Conservation (phyloP, 2,329 filamentous ascomycete species). For the Venturia oleaginea region DNA sequence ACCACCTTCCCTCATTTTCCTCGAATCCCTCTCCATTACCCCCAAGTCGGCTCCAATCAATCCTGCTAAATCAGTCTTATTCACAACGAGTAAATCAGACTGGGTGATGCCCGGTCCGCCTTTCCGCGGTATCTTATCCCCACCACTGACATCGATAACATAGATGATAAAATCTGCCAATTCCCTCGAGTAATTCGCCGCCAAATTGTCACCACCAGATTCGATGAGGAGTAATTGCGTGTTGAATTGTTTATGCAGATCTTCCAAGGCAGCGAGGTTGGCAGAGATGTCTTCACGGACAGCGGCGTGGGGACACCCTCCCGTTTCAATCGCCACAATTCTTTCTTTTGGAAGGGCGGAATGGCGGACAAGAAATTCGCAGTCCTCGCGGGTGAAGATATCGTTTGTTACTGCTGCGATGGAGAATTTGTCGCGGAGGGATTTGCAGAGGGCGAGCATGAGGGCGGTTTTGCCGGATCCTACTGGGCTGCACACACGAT, state of each 20-base stretch:
- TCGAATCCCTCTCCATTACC: constrained; percentile 91
- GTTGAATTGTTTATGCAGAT: constrained; percentile 70
- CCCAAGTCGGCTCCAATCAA: constrained; percentile 79
- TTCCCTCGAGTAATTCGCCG: constrained; percentile 92
- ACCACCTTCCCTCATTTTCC: constrained; percentile 84
- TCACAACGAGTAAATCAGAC: constrained; percentile 85
- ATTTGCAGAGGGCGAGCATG: constrained; percentile 86
- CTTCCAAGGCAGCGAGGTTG: constrained; percentile 87
- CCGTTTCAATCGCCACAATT: constrained; percentile 94
- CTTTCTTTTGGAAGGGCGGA: constrained; percentile 71
- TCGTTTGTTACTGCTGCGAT: constrained; percentile 97
- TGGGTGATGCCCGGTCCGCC: constrained; percentile 96
- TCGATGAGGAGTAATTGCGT: constrained; percentile 89
- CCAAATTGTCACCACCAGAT: constrained; percentile 90
- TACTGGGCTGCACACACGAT: constrained; percentile 58
- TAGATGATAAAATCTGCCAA: constrained; percentile 97
- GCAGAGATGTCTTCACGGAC: constrained; percentile 94
- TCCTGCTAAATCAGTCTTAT: constrained; percentile 93
- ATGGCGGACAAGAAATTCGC: constrained; percentile 89
- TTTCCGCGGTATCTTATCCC: constrained; percentile 94
- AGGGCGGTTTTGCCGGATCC: constrained; percentile 95
- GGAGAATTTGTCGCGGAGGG: constrained; percentile 69
- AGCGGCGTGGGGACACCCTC: constrained; percentile 92
- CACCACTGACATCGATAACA: constrained; percentile 92
- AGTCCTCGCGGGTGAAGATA: constrained; percentile 96